phyloP scores from a whole-genome alignment of 768 basidiomycete genomes.

The Lentinula detonsa region DNA sequence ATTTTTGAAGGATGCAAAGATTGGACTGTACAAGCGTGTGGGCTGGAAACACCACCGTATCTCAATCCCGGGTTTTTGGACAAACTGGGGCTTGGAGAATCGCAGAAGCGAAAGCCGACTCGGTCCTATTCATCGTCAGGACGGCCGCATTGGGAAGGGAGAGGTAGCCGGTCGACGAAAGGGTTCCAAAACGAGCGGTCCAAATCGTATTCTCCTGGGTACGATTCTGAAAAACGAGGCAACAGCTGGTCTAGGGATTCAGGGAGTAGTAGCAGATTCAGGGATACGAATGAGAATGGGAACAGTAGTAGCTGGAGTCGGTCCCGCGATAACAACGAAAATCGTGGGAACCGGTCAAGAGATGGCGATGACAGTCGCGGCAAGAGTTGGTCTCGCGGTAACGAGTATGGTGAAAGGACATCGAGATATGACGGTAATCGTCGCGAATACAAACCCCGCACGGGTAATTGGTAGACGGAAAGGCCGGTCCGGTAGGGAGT shows the following conservation, averaged over 20 bases:
- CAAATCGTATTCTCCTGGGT: neutral
- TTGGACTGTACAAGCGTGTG: conserved; percentile 56
- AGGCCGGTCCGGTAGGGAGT: no score
- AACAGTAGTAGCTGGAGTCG: neutral
- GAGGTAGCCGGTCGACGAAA: neutral
- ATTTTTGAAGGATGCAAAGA: conserved; percentile 52
- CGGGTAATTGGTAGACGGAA: neutral
- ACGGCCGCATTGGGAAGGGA: neutral
- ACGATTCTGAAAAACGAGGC: neutral
- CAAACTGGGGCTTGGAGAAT: conserved; percentile 23
- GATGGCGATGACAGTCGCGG: neutral
- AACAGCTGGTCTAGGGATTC: neutral
- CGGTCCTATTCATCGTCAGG: neutral
- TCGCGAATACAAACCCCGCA: neutral
- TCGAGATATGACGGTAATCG: neutral
- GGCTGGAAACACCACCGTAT: conserved; percentile 44
- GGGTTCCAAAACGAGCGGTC: neutral
- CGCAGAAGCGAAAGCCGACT: neutral
- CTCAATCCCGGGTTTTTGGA: conserved; percentile 43
- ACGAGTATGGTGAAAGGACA: neutral
- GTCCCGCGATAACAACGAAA: neutral
- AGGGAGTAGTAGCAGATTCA: neutral
- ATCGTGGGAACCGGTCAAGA: neutral
- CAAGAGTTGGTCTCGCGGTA: neutral
- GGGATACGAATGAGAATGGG: neutral